Evolutionary conservation across 441 rosid genomes (phyloP).

Genomic region (Pelargonium cotyledonis): DNA sequence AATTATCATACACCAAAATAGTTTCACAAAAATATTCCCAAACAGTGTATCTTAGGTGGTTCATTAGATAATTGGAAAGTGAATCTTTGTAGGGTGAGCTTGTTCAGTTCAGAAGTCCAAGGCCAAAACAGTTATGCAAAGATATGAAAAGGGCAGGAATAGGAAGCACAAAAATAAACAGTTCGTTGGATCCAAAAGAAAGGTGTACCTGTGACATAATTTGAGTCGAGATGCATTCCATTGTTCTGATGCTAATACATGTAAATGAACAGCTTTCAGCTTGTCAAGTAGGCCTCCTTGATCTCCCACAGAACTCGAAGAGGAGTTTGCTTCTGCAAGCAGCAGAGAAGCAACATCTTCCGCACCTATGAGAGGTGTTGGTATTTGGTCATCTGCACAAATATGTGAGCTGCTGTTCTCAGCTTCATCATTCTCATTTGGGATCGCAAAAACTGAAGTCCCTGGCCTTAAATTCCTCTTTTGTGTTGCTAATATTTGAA

Average conservation of each 20-base stretch:
- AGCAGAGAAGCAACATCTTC: constrained; percentile 24
- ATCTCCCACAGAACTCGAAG: constrained; percentile 21
- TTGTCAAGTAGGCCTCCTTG: constrained; percentile 37
- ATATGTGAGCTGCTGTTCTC: constrained; percentile 22
- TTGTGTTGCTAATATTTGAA: constrained; percentile 22
- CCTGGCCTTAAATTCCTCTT: constrained; percentile 22
- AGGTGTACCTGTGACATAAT: constrained; percentile 45
- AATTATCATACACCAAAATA: too few relatives aligned
- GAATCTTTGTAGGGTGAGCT: too few relatives aligned
- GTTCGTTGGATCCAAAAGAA: not conserved
- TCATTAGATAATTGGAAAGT: too few relatives aligned
- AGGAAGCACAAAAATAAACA: not conserved
- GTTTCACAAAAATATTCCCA: too few relatives aligned
- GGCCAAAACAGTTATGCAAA: too few relatives aligned
- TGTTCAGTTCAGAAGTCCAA: too few relatives aligned
- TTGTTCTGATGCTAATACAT: constrained; percentile 52
- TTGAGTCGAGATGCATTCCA: constrained; percentile 57
- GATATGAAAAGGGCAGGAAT: too few relatives aligned
- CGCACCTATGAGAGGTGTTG: constrained; percentile 20
- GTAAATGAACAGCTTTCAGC: constrained; percentile 50
- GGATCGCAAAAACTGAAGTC: constrained; percentile 26
- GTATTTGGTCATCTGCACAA: constrained; percentile 22
- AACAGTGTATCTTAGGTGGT: too few relatives aligned
- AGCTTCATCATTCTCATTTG: constrained; percentile 27
- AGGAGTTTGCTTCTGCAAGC: constrained; percentile 22